Evolutionary conservation across 2,329 filamentous ascomycete species (phyloP).

Genomic region (Calonectria henricotiae): DNA sequence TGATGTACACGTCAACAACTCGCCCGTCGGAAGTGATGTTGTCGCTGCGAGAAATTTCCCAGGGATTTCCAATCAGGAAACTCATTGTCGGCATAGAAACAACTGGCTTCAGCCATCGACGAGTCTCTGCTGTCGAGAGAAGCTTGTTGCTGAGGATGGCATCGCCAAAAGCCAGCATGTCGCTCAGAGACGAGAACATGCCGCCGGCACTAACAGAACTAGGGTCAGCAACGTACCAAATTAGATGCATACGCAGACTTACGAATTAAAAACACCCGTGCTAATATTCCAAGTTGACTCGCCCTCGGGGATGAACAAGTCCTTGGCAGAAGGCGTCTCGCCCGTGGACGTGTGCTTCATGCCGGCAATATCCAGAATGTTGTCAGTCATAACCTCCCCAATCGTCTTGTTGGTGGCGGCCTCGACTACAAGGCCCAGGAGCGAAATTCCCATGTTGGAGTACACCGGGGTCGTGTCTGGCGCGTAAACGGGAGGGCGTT

Average conservation of each 20-base stretch:
- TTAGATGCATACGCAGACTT: slow-evolving; percentile 31
- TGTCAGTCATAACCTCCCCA: slow-evolving; percentile 58
- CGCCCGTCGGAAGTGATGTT: slow-evolving; percentile 59
- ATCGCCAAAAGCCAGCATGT: slow-evolving; percentile 61
- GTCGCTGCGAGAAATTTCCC: slow-evolving; percentile 64
- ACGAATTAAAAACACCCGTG: slow-evolving; percentile 58
- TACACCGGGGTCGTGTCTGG: slow-evolving; percentile 66
- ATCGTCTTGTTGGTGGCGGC: slow-evolving; percentile 61
- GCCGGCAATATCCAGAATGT: slow-evolving; percentile 61
- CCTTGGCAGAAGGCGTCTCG: slow-evolving; percentile 53
- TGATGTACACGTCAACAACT: slow-evolving; percentile 65
- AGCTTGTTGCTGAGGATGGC: slow-evolving; percentile 63
- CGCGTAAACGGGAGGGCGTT: slow-evolving; percentile 59
- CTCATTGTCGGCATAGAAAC: slow-evolving; percentile 58
- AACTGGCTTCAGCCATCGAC: slow-evolving; percentile 65
- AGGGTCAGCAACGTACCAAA: slow-evolving; percentile 1
- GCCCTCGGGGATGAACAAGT: slow-evolving; percentile 58
- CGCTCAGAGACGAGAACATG: slow-evolving; percentile 61
- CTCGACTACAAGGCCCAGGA: slow-evolving; percentile 65
- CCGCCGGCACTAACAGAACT: slow-evolving; percentile 55
- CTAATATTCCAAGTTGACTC: slow-evolving; percentile 57
- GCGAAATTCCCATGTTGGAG: slow-evolving; percentile 65
- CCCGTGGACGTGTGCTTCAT: slow-evolving; percentile 61
- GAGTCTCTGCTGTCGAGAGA: slow-evolving; percentile 59
- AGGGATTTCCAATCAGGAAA: slow-evolving; percentile 63